Percentiles rank a stretch among this genome's conserved stretches.
These are phyloP conservation scores for Conringia planisiliqua DNA, from an alignment of 345 rosid species.

Conservation along the genomic window DNA sequence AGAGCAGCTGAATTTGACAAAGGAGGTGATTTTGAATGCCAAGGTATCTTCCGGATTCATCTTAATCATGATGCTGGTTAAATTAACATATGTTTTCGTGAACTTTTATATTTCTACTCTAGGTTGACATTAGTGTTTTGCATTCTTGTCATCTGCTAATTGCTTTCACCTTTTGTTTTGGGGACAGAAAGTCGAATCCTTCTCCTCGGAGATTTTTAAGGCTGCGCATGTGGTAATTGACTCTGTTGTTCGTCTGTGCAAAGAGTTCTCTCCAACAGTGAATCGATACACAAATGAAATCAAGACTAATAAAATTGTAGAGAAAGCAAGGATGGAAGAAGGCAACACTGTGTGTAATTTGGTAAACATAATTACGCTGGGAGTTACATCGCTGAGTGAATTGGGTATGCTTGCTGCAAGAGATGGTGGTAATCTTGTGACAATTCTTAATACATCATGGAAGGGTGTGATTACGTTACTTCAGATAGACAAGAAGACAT, in stretches of 20 bases:
- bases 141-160: constrained; percentile 7
- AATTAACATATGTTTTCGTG: background rate
- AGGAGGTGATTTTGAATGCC: constrained; percentile 43
- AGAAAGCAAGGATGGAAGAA: constrained; percentile 28
- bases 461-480: constrained; percentile 86
- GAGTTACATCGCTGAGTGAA: constrained; percentile 58
- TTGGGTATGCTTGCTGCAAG: constrained; percentile 74
- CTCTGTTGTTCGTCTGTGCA: constrained; percentile 56
- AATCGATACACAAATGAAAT: constrained; percentile 37
- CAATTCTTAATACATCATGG: constrained; percentile 87
- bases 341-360: constrained; percentile 38
- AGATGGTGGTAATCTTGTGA: constrained; percentile 80
- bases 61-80: background rate
- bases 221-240: constrained; percentile 58
- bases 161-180: constrained; percentile 11
- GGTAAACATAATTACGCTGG: constrained; percentile 41
- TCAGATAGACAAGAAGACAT: constrained; percentile 57
- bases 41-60: constrained; percentile 48
- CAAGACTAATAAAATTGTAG: constrained; percentile 19
- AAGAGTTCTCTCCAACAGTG: constrained; percentile 42
- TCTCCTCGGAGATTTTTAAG: constrained; percentile 56
- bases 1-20: constrained; percentile 61
- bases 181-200: constrained; percentile 54
- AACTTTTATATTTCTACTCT: background rate
- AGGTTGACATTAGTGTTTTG: constrained; percentile 6